Percentiles rank a stretch among this genome's conserved stretches.
These are phyloP conservation scores for Phyllostachys edulis DNA, from an alignment of 176 grass and related monocot species.

Conservation along the genomic window DNA sequence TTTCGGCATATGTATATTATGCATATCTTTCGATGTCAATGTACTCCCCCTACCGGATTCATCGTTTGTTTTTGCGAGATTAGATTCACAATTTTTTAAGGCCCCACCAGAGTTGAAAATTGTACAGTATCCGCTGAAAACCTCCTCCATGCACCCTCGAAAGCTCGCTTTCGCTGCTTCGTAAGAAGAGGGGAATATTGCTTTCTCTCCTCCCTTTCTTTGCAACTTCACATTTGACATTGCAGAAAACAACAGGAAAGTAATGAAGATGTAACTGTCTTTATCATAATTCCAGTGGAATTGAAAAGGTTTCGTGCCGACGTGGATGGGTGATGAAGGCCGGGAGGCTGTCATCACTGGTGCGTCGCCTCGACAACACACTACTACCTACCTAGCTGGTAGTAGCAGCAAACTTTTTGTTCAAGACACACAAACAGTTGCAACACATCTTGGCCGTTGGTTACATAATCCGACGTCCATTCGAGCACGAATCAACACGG, in stretches of 20 bases:
- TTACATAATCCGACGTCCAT: neutral
- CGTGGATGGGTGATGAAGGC: constrained; percentile 19
- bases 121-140: neutral
- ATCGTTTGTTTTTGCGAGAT: neutral
- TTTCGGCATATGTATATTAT: constrained; percentile 28
- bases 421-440: neutral
- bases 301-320: neutral
- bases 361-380: neutral
- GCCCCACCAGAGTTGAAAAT: neutral
- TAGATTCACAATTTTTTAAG: neutral
- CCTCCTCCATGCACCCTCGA: neutral
- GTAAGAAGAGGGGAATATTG: neutral
- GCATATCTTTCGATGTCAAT: constrained; percentile 2
- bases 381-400: neutral
- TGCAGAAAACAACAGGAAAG: constrained; percentile 29
- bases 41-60: neutral
- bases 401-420: neutral
- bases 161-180: constrained; percentile 1
- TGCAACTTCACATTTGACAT: constrained; percentile 35
- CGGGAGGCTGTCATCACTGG: neutral
- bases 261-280: constrained; percentile 23
- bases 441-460: neutral
- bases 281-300: neutral
- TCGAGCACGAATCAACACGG: neutral
- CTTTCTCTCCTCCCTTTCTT: neutral